These are phyloP conservation scores for Backusella liffmaniae DNA, from an alignment of 192 early-diverging fungal species.

Conservation along the genomic window DNA sequence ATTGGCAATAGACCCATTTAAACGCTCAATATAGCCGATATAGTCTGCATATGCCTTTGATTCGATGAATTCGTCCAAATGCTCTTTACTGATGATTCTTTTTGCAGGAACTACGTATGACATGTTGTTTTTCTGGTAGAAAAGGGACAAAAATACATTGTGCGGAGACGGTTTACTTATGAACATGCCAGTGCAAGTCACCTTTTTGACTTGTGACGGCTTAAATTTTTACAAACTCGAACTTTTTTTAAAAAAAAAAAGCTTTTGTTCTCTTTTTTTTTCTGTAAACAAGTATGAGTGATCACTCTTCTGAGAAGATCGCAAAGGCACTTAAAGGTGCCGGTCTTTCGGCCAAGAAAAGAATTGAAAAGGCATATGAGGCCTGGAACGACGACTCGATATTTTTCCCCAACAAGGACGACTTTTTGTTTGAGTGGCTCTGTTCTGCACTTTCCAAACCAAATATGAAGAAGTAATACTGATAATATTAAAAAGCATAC, in stretches of 20 bases:
- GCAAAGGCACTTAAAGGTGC: slow-evolving; percentile 37
- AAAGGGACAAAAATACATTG: background rate
- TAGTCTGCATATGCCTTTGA: slow-evolving; percentile 63
- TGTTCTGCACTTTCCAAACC: slow-evolving; percentile 21
- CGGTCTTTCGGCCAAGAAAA: slow-evolving; percentile 24
- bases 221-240: too few relatives aligned
- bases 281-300: background rate
- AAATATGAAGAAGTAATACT: slow-evolving; percentile 29
- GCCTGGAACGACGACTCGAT: slow-evolving; percentile 25
- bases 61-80: slow-evolving; percentile 74
- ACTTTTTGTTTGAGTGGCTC: slow-evolving; percentile 37
- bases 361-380: slow-evolving; percentile 19
- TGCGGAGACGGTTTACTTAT: background rate
- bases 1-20: slow-evolving; percentile 78
- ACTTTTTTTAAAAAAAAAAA: too few relatives aligned
- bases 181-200: background rate
- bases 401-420: slow-evolving; percentile 38
- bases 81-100: slow-evolving; percentile 82
- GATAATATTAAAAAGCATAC: background rate
- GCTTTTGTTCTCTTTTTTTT: background rate
- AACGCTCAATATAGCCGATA: slow-evolving; percentile 64
- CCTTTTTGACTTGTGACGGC: background rate
- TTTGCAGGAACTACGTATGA: slow-evolving; percentile 38
- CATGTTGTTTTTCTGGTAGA: slow-evolving; percentile 4
- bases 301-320: slow-evolving; percentile 31